Evolutionary conservation across 1,139 yeast species (phyloP).

Genomic region (Yamadazyma jaroonii): DNA sequence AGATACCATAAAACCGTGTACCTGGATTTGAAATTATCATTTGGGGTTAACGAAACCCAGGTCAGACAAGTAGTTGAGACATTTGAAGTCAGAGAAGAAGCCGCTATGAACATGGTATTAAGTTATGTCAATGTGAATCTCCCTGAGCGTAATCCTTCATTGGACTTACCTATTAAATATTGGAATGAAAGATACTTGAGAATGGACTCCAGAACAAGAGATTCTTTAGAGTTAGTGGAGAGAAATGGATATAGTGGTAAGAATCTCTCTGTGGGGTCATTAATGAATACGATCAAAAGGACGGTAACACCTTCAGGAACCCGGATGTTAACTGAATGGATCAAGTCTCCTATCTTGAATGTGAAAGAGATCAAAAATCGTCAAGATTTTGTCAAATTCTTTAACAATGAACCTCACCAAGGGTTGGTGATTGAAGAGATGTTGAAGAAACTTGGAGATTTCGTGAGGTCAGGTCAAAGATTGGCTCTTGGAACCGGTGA

Average conservation of each 20-base stretch:
- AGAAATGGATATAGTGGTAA: slow-evolving; percentile 50
- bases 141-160: slow-evolving; percentile 36
- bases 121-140: slow-evolving; percentile 40
- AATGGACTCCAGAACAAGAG: slow-evolving; percentile 79
- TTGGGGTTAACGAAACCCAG: slow-evolving; percentile 50
- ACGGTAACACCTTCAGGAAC: slow-evolving; percentile 85
- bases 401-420: slow-evolving; percentile 33
- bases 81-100: slow-evolving; percentile 43
- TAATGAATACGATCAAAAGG: slow-evolving; percentile 62
- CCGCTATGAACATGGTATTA: slow-evolving; percentile 44
- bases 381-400: slow-evolving; percentile 58
- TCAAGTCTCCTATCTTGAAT: slow-evolving; percentile 74
- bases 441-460: slow-evolving; percentile 33
- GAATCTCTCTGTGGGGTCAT: slow-evolving; percentile 63
- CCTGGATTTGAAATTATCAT: slow-evolving; percentile 30
- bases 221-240: slow-evolving; percentile 69
- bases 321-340: slow-evolving; percentile 74
- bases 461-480: slow-evolving; percentile 36
- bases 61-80: slow-evolving; percentile 55
- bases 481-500: slow-evolving; percentile 38
- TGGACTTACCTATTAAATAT: slow-evolving; percentile 38
- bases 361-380: slow-evolving; percentile 53
- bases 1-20: slow-evolving; percentile 46
- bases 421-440: slow-evolving; percentile 15
- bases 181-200: slow-evolving; percentile 57